Evolutionary conservation across 2,329 filamentous ascomycete genomes (phyloP), one percentile per base, ranked within the genome.

Genomic region (Dothiorella sarmentorum): DNA sequence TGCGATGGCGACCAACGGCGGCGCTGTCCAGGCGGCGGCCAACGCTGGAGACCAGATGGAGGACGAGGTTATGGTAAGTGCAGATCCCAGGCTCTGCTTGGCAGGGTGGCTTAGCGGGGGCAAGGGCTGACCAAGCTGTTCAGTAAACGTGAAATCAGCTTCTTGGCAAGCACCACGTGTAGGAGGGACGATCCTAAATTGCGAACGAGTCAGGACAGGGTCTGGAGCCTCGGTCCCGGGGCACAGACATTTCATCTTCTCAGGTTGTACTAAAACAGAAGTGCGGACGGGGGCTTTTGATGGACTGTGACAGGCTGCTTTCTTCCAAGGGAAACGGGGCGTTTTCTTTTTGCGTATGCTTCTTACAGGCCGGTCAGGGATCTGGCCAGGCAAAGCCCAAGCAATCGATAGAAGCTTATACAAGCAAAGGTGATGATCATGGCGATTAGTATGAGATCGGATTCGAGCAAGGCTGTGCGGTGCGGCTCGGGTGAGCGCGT

Each of bases 1-100:
- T 40, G 75, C 72, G 61, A 77, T 78, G 59, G 71, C 76, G 4
- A 72, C 73, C 42, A 79, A 76, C 61, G 78, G 76, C 43, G 67
- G 69, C 42, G 76, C 77, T 62, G 80, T 60, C 67, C 76, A 56
- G 71, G 77, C 43, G 72, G 76, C 79, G 37, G 78, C 67, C 38
- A 67, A 66, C 42, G 69, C 61, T 38, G 71, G 68, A 38, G 73
- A 74, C 60, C 70, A 69, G 42, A 74, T 74, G 70, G 72, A 73
- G 33, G 73, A 75, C 33, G 72, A 75, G 65, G 73, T 73, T 67
- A 66, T 73, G 31, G 61, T 73, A 62, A 60, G 58, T 56, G 17
- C 31, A 17, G 31, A 29, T 38, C 15, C 15, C n/a, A 11, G 29
- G 31, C n/a, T n/a, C n/a, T n/a, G 47, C 49, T 27, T 53, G 49